Conservation (phyloP, 164 flowering plant species). For the Vitis rotundifolia region DNA sequence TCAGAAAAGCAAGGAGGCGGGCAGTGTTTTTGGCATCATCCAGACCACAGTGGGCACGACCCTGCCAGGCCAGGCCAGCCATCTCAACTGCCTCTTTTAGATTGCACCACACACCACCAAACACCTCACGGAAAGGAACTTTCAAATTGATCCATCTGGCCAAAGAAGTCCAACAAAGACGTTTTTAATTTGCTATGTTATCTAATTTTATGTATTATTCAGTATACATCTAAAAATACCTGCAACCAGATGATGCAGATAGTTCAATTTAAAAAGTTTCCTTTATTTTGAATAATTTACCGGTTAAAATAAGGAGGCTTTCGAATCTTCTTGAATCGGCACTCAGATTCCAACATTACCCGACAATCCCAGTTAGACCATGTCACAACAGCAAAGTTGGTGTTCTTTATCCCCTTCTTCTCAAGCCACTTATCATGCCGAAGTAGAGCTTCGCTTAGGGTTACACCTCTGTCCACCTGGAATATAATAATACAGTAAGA, state of each 20-base stretch:
- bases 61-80: conserved; percentile 92
- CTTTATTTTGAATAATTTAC: conserved; percentile 29
- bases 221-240: no score
- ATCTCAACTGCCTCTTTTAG: conserved; percentile 88
- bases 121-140: conserved; percentile 85
- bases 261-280: conserved; percentile 1
- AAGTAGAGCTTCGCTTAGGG: conserved; percentile 84
- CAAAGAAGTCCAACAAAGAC: neutral
- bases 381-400: conserved; percentile 91
- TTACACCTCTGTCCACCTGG: conserved; percentile 94
- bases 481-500: neutral
- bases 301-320: conserved; percentile 93
- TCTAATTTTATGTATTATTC: no score
- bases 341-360: conserved; percentile 95
- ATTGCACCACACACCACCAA: conserved; percentile 78
- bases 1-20: conserved; percentile 67
- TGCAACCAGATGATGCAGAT: neutral
- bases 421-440: conserved; percentile 96
- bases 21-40: conserved; percentile 99
- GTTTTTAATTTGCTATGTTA: neutral
- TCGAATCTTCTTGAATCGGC: conserved; percentile 80
- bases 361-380: conserved; percentile 99
- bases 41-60: conserved; percentile 96
- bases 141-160: conserved; percentile 94
- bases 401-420: conserved; percentile 76